A percentile compares a stretch with the other conserved stretches of the same genome.
Conservation (phyloP, 371 early-diverging fungal genomes). For the Mucor mucedo region DNA sequence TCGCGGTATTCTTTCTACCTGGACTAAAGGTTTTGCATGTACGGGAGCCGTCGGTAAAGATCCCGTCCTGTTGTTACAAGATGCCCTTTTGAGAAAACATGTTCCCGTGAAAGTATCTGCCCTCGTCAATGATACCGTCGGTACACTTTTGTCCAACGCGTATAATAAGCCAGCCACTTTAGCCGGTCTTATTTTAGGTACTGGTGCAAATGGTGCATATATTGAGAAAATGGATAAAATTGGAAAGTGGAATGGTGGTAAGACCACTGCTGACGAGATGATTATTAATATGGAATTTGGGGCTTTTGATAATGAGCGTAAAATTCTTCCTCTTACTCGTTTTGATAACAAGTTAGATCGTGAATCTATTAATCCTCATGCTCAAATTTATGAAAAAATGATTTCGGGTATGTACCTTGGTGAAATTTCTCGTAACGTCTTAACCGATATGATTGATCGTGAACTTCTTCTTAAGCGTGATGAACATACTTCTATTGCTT, state of each 20-base stretch:
- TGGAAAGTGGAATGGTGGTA: slow-evolving; percentile 68
- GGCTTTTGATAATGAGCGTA: slow-evolving; percentile 82
- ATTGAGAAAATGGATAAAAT: slow-evolving; percentile 79
- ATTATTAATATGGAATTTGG: slow-evolving; percentile 94
- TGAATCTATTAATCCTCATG: slow-evolving; percentile 77
- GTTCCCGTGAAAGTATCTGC: slow-evolving; percentile 82
- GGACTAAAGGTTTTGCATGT: slow-evolving; percentile 94
- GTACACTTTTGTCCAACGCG: slow-evolving; percentile 88
- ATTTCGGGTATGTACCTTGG: slow-evolving; percentile 96
- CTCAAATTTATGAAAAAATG: slow-evolving; percentile 93
- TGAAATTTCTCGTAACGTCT: slow-evolving; percentile 83
- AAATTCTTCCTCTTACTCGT: slow-evolving; percentile 79
- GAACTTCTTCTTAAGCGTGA: slow-evolving; percentile 76
- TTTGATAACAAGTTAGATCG: slow-evolving; percentile 89
- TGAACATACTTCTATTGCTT: slow-evolving; percentile 31
- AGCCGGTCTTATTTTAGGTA: slow-evolving; percentile 93
- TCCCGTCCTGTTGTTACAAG: slow-evolving; percentile 85
- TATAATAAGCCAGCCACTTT: slow-evolving; percentile 81
- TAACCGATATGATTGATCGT: slow-evolving; percentile 83
- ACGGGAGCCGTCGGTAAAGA: slow-evolving; percentile 86
- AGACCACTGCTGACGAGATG: slow-evolving; percentile 71
- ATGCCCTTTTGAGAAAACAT: slow-evolving; percentile 78
- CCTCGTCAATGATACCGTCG: slow-evolving; percentile 96
- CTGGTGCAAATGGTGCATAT: slow-evolving; percentile 96
- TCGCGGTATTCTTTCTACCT: slow-evolving; percentile 78